Evolutionary conservation across 306 rosid genomes (phyloP), one percentile per base, ranked within the genome.

Genomic region (Castanea crenata): DNA sequence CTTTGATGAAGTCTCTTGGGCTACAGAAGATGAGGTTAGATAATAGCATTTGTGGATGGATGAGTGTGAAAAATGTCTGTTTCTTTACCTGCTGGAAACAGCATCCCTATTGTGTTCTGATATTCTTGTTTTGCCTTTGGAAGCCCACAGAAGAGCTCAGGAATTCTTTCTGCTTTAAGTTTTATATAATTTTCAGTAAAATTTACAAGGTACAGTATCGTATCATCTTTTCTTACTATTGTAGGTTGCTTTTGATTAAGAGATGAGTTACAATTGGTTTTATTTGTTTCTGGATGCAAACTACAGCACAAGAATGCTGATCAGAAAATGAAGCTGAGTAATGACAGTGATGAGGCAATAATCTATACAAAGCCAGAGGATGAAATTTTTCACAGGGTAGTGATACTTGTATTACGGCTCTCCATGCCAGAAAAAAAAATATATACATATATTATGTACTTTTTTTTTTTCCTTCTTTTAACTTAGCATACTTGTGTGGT

Each of bases 11-110:
- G 86, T 95, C 57, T 88, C 85, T 0, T 91, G 97, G 99, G 97
- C 97, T 58, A 89, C 92, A 27, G 97, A 93, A 84, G 99, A 95
- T 77, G 99, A 95, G 94, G 98, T 95, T 82, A 87, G 97, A 83
- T 78, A 69, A 69, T 15, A 34, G 70, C 78, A 70, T 71, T 80
- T 55, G 65, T 14, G 35, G 59, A 79, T 76, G 52, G 82, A 29
- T 63, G 80, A 77, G 74, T 82, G 72, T 71, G 77, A 72, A 65
- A 59, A 55, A 34, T 76, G 77, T 57, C 51, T 74, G 21, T 52
- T 76, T 74, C 10, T 75, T 35, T 56, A 19, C 65, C 38, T 74
- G 55, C 76, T 55, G 32, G 29, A 29, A 62, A 51, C 69, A 77
- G 31, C 29, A 80, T 74, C 77, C 57, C 56, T 46, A 16, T 74